phyloP scores from a whole-genome alignment of 2,329 filamentous ascomycete genomes.

The Pseudopithomyces chartarum region DNA sequence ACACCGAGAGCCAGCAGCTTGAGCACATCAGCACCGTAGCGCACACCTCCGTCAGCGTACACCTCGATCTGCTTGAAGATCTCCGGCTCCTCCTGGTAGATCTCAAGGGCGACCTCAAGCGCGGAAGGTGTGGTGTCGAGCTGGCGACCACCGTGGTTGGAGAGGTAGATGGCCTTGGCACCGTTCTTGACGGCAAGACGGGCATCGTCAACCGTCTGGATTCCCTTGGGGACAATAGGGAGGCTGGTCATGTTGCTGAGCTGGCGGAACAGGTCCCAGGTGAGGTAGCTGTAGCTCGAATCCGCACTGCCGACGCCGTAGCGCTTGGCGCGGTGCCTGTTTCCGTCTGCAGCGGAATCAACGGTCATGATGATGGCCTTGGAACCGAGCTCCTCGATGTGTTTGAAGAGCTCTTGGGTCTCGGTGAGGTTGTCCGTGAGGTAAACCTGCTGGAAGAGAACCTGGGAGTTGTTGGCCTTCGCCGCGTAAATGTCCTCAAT shows the following conservation, averaged over 20 bases:
- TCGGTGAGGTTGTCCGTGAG: constrained; percentile 38
- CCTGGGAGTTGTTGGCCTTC: constrained; percentile 30
- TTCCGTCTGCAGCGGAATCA: constrained; percentile 47
- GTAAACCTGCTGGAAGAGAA: constrained; percentile 51
- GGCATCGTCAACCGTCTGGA: constrained; percentile 48
- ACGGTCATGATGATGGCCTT: constrained; percentile 50
- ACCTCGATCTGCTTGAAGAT: constrained; percentile 49
- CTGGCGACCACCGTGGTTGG: constrained; percentile 50
- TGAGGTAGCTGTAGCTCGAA: constrained; percentile 35
- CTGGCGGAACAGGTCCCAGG: constrained; percentile 42
- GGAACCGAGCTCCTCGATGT: constrained; percentile 40
- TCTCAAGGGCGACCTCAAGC: constrained; percentile 76
- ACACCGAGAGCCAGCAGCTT: constrained; percentile 47
- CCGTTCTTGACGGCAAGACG: constrained; percentile 43
- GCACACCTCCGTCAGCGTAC: constrained; percentile 48
- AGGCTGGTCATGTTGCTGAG: constrained; percentile 44
- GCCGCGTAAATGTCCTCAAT: constrained; percentile 41
- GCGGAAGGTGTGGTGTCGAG: constrained; percentile 63
- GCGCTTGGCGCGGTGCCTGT: constrained; percentile 42
- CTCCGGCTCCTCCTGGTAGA: constrained; percentile 61
- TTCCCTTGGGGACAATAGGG: constrained; percentile 48
- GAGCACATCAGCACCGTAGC: constrained; percentile 46
- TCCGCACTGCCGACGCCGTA: constrained; percentile 39
- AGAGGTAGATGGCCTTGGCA: constrained; percentile 47
- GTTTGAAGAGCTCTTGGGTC: constrained; percentile 37